phyloP scores from a whole-genome alignment of 306 rosid genomes.

The Prunus mume region DNA sequence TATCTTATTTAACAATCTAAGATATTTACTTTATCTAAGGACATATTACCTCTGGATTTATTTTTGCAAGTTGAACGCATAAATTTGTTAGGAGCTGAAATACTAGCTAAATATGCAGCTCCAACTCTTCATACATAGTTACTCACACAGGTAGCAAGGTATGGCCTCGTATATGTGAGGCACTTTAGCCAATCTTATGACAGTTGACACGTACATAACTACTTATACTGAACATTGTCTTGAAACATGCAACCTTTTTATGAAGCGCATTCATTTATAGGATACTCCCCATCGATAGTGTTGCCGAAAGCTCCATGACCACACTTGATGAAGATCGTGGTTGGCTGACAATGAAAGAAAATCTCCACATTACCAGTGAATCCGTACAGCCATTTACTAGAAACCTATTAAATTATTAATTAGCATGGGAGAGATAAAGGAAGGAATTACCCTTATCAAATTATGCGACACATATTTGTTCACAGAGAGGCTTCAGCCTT shows the following conservation, averaged over 20 bases:
- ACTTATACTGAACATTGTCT: not conserved
- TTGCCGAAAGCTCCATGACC: constrained; percentile 3
- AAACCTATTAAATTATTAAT: constrained; percentile 10
- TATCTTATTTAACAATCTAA: not conserved
- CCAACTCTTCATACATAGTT: not conserved
- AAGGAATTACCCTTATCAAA: constrained; percentile 55
- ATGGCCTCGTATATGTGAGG: not conserved
- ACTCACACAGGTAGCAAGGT: not conserved
- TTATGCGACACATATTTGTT: constrained; percentile 24
- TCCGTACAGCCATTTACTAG: constrained; percentile 26
- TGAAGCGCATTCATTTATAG: not conserved
- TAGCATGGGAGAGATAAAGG: constrained; percentile 38
- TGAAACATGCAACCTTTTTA: not conserved
- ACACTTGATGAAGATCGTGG: constrained; percentile 36
- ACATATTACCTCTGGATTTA: not conserved
- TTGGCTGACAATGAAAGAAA: constrained; percentile 51
- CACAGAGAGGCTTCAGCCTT: constrained; percentile 61
- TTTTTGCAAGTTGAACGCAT: not conserved
- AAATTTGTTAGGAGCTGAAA: not conserved
- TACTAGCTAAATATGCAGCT: not conserved
- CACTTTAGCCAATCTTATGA: not conserved
- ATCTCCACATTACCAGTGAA: constrained; percentile 44
- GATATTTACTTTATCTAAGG: not conserved
- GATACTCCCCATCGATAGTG: constrained; percentile 5
- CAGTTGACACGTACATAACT: not conserved